Evolutionary conservation across 192 early-diverging fungal species (phyloP).

Genomic region (Gryganskiella cystojenkinii): DNA sequence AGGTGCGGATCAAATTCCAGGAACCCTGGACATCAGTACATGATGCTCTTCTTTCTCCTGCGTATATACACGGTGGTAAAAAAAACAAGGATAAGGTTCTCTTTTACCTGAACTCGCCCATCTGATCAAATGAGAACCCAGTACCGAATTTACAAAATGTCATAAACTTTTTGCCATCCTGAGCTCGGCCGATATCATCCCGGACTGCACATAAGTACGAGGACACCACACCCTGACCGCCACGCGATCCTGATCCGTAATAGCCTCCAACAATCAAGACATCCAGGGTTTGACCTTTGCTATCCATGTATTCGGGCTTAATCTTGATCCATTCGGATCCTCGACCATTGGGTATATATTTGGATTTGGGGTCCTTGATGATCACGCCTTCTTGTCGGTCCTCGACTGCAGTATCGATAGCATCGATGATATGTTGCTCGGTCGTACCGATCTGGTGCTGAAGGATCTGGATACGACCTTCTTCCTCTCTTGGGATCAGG

Average conservation of each 20-base stretch:
- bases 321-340: conserved; percentile 78
- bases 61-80: too few species aligned
- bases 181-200: conserved; percentile 25
- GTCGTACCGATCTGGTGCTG: conserved; percentile 59
- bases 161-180: conserved; percentile 47
- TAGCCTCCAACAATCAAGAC: conserved; percentile 73
- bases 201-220: conserved; percentile 36
- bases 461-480: conserved; percentile 68
- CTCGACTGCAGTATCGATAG: conserved; percentile 66
- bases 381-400: conserved; percentile 71
- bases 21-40: too few species aligned
- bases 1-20: too few species aligned
- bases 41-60: too few species aligned
- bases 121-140: conserved; percentile 71
- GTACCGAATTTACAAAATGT: conserved; percentile 79
- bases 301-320: conserved; percentile 83
- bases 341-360: conserved; percentile 65
- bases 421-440: conserved; percentile 68
- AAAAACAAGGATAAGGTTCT: too few species aligned
- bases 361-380: conserved; percentile 73
- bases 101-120: conserved; percentile 69
- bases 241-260: conserved; percentile 71
- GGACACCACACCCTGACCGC: conserved; percentile 59
- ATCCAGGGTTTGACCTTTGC: conserved; percentile 76
- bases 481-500: conserved; percentile 59